These are phyloP conservation scores for Saturnispora halmiae DNA, from an alignment of 805 yeast species.

Conservation along the genomic window DNA sequence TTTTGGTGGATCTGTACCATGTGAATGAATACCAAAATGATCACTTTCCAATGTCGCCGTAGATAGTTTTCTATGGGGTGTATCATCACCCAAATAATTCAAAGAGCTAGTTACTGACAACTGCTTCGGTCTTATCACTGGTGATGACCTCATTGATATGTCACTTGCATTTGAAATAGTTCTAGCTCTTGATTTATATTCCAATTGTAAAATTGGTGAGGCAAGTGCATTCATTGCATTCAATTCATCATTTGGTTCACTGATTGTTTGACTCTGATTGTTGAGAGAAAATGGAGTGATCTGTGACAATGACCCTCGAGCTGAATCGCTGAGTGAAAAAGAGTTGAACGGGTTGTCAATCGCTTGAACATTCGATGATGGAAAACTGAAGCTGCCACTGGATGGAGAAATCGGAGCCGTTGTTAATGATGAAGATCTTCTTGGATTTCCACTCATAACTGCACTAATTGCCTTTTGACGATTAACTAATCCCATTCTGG, in stretches of 20 bases:
- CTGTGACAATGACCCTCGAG: not conserved
- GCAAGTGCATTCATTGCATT: constrained; percentile 2
- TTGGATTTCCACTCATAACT: constrained; percentile 7
- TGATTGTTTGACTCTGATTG: not conserved
- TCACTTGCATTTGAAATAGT: constrained; percentile 33
- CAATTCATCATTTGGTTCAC: not conserved
- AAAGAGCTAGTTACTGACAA: constrained; percentile 17
- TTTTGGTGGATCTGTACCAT: constrained; percentile 25
- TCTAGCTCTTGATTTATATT: constrained; percentile 16
- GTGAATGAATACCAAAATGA: not conserved
- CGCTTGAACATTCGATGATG: constrained; percentile 4
- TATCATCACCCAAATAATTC: not conserved
- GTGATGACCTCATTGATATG: constrained; percentile 33
- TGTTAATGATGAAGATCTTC: constrained; percentile 6
- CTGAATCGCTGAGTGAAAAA: constrained; percentile 4
- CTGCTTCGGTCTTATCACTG: constrained; percentile 38
- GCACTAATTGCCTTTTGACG: constrained; percentile 45
- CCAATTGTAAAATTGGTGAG: constrained; percentile 12
- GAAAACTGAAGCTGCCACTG: constrained; percentile 9
- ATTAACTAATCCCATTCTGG: constrained; percentile 79
- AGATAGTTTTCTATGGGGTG: constrained; percentile 24
- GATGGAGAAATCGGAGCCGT: constrained; percentile 10
- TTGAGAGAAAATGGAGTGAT: constrained; percentile 8
- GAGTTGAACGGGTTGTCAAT: constrained; percentile 9
- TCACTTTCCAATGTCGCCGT: constrained; percentile 6